These are phyloP conservation scores for Brassica hybrid DNA, from an alignment of 441 rosid genomes.

Conservation along the genomic window DNA sequence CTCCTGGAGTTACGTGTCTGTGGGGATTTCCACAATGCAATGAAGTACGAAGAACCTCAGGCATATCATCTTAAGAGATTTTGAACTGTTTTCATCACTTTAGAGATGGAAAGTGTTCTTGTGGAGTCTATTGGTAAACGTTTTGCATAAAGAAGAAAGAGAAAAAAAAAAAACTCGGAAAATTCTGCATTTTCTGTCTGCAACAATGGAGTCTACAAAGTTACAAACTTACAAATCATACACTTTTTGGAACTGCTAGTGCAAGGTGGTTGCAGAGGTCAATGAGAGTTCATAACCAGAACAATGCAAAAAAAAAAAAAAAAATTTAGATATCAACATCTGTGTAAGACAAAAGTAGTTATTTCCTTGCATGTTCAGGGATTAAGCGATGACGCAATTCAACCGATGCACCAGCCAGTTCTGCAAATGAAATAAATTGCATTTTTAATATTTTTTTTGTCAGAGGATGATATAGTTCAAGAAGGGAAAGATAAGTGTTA, in stretches of 20 bases:
- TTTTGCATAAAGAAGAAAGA: conserved; percentile 30
- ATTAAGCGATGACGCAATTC: conserved; percentile 66
- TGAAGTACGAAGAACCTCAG: not conserved
- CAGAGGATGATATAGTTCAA: not conserved
- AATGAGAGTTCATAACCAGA: conserved; percentile 36
- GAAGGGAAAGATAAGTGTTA: not conserved
- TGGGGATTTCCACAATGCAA: not conserved
- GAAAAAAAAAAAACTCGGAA: conserved; percentile 31
- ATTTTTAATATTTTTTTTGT: not conserved
- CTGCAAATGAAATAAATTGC: conserved; percentile 47
- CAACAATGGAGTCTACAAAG: conserved; percentile 45
- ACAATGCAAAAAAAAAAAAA: conserved; percentile 27
- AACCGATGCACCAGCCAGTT: conserved; percentile 70
- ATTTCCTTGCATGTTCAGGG: conserved; percentile 52
- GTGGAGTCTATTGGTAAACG: conserved; percentile 82
- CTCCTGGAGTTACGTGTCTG: conserved; percentile 51
- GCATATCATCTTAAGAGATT: not conserved
- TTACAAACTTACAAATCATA: conserved; percentile 40
- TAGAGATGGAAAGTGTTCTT: conserved; percentile 74
- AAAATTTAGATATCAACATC: not conserved
- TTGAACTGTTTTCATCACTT: conserved; percentile 58
- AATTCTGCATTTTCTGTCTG: conserved; percentile 41
- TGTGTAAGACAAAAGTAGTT: not conserved
- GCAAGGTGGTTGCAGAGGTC: conserved; percentile 34
- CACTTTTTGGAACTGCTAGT: conserved; percentile 33